Base-by-base conservation (phyloP, 768 basidiomycete genomes). In the Hypholoma sublateritium region DNA sequence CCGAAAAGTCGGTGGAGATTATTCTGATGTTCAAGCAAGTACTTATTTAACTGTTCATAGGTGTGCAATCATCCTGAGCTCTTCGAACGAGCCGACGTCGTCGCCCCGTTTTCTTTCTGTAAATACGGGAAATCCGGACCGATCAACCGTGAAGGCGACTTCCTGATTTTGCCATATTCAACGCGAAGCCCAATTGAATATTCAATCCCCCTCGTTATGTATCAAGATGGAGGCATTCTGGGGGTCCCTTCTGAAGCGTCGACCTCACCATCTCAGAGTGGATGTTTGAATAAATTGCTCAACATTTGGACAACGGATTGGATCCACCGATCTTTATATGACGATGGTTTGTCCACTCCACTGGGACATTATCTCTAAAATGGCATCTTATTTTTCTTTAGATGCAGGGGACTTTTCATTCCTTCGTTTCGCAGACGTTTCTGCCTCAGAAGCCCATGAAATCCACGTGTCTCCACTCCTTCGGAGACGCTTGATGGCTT, bases 31-130 rank as follows among this genome's bases (percentile, higher is more conserved):
- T 28, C 22, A 19, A 42, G 25, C 48, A n/a, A 53, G n/a, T 22
- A 21, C 19, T 49, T 36, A 19, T 45, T 45, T 51, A 45, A 50
- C 11, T 48, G 16, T 19, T 37, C 50, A 32, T 49, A 92, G 91
- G 93, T 96, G 60, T 98, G 96, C 80, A 98, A 98, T 65, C 97
- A 99, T 64, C 97, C 97, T 0, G 96, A 98, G 69, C 81, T 99
- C 25, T 99, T 99, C 69, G 95, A 98, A 70, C 86, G 97, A 14
- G 95, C 95, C 24, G 97, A 98, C 69, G 95, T 99, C 41, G 81
- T 89, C 9, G 90, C 95, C 0, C 95, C 97, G 0, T 93, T 92
- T 70, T 90, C 95, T 1, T 97, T 98, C 69, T 85, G 88, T 46
- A 76, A 80, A 19, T 96, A 90, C 69, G 91, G 89, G 42, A 84